These are phyloP conservation scores for Fusarium nematophilum DNA, from an alignment of 2,329 filamentous ascomycete genomes.

Conservation along the genomic window DNA sequence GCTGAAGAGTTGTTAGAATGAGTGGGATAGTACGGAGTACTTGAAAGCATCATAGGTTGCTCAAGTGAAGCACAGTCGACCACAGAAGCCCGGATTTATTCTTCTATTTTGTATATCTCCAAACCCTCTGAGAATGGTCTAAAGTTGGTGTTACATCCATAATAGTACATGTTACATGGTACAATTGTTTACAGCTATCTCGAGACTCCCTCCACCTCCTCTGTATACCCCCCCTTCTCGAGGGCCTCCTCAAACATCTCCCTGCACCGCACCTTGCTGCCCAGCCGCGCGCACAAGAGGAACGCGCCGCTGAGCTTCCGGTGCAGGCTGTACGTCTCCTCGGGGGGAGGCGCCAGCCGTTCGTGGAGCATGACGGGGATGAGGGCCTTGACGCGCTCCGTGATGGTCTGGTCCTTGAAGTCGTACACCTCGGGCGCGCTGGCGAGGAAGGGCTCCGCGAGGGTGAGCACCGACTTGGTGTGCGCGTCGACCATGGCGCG, in stretches of 20 bases:
- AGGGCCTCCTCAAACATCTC: slow-evolving; percentile 78
- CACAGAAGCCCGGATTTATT: background rate
- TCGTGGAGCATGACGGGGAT: slow-evolving; percentile 96
- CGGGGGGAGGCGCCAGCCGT: slow-evolving; percentile 87
- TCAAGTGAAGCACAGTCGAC: no score
- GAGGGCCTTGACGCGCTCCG: slow-evolving; percentile 85
- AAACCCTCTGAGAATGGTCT: slow-evolving; percentile 20
- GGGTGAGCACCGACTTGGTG: slow-evolving; percentile 84
- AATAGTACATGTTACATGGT: slow-evolving; percentile 27
- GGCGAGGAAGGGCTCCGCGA: slow-evolving; percentile 89
- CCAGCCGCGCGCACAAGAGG: slow-evolving; percentile 86
- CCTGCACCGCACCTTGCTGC: slow-evolving; percentile 83
- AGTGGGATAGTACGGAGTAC: no score
- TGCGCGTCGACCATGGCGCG: slow-evolving; percentile 90
- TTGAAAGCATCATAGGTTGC: no score
- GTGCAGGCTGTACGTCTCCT: slow-evolving; percentile 97
- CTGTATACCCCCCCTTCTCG: slow-evolving; percentile 48
- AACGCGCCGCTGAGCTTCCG: slow-evolving; percentile 96
- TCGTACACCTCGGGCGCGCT: slow-evolving; percentile 87
- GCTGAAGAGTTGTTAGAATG: no score
- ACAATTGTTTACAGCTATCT: slow-evolving; percentile 10
- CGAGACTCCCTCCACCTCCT: background rate
- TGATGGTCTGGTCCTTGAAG: slow-evolving; percentile 95
- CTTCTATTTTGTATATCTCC: slow-evolving; percentile 18
- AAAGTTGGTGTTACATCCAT: slow-evolving; percentile 29